These are phyloP conservation scores for Emericellopsis atlantica DNA, from an alignment of 2,329 filamentous ascomycete species.

Conservation along the genomic window DNA sequence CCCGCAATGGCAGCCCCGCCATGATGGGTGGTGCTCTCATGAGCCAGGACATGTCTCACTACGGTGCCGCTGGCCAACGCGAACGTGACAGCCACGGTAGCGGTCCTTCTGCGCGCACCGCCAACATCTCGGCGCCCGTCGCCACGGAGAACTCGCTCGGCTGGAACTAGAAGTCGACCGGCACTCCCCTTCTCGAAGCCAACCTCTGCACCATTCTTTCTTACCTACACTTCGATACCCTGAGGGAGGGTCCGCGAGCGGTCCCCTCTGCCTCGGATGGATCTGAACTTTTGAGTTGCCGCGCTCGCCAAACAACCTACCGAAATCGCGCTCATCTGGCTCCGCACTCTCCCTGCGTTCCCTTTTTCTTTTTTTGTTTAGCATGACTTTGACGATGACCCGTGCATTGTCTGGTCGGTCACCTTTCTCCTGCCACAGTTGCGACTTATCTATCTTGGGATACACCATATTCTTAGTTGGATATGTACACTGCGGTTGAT, in stretches of 20 bases:
- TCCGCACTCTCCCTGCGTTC: neutral
- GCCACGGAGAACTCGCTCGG: constrained; percentile 91
- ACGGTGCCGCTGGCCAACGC: constrained; percentile 35
- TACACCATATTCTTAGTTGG: neutral
- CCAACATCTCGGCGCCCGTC: constrained; percentile 75
- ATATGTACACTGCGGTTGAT: neutral
- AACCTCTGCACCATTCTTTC: constrained; percentile 2
- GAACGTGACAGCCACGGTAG: constrained; percentile 52
- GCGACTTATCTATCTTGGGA: neutral
- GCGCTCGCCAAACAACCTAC: too few species aligned
- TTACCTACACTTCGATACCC: constrained; percentile 5
- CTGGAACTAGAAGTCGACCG: constrained; percentile 58
- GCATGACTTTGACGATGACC: neutral
- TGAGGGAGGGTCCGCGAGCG: neutral
- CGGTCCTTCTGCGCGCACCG: constrained; percentile 41
- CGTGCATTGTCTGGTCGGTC: too few species aligned
- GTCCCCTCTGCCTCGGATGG: neutral
- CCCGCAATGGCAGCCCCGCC: constrained; percentile 35
- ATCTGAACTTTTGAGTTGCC: neutral
- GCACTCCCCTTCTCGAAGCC: neutral
- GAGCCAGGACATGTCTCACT: constrained; percentile 42
- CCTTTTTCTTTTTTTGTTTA: neutral
- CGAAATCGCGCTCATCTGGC: neutral
- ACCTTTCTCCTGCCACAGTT: too few species aligned
- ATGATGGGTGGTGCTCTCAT: constrained; percentile 60